Base-by-base conservation (phyloP, 2,329 filamentous ascomycete genomes). In the Didymella glomerata region DNA sequence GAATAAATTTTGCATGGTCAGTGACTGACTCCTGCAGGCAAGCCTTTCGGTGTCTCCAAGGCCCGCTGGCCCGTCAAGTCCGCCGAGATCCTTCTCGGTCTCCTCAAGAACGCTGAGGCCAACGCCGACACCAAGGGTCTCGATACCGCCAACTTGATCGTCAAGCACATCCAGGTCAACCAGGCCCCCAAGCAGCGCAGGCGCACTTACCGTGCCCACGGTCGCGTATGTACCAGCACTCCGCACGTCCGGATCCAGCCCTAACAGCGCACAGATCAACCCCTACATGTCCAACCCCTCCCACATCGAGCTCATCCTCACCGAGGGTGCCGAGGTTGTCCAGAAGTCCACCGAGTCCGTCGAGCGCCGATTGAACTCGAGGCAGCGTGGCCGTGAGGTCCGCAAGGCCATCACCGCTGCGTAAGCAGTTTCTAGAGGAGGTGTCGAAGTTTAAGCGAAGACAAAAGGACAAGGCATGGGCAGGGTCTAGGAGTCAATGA, bases 121-220 rank as follows among this genome's bases (percentile, higher is more conserved):
- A 79, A 80, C 61, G 76, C 79, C 69, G 79, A 81, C 67, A 76
- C 77, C 64, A 76, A 79, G 65, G 84, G 84, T 9, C 76, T 83
- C 58, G 82, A 99, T 85, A 98, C 93, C 80, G 90, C 89, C 85
- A 96, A 96, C 88, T 87, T 99, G 80, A 85, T 98, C 80, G 91
- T 99, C 85, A 97, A 97, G 92, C 96, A 97, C 91, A 99, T 99
- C 85, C 95, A 99, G 87, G 95, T 99, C 88, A 99, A 99, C 92
- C 95, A 99, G 88, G 96, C 95, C 76, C 95, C 95, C 78, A 98
- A 98, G 90, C 94, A 98, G 88, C 90, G 95, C 81, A 89, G 95
- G 85, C 90, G 95, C 83, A 99, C 95, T 80, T 99, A 99, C 91
- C 93, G 95, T 89, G 96, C 96, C 70, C 95, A 99, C 88, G 95